Base-by-base conservation (phyloP, 352 stramenopile genomes). In the Pythium aphanidermatum region DNA sequence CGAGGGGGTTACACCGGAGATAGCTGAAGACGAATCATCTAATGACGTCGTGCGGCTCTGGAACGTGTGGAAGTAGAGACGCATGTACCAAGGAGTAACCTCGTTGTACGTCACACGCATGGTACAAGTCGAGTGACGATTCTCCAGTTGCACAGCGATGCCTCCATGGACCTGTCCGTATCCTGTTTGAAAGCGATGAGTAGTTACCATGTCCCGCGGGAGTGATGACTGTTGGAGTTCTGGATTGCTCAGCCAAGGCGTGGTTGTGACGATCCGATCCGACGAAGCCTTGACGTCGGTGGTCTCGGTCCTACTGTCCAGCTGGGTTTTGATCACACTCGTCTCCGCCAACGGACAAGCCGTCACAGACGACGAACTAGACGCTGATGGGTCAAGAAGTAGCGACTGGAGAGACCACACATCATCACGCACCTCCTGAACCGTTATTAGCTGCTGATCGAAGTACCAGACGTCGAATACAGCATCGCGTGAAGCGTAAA, bases 1-100 rank as follows among this genome's bases (percentile, higher is more conserved):
- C 0, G 37, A 2, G 37, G 49, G 30, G 27, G 70, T 34, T 10
- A 29, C 26, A 17, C 43, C 23, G 0, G n/a, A n/a, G n/a, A n/a
- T n/a, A n/a, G n/a, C n/a, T n/a, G n/a, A n/a, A n/a, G n/a, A n/a
- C n/a, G n/a, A n/a, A 19, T 23, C 47, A 9, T 25, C 23, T 24
- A 48, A 43, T 2, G 55, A 43, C 13, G 57, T 57, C 9, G 55
- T 24, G 4, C 49, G 46, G 4, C 43, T 36, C 25, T 69, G 58
- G 43, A 90, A 77, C 5, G 81, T 81, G 61, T 78, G 72, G 52
- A 86, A 88, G 54, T 88, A 92, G 19, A 91, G 34, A 6, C 78
- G 74, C 16, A 92, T 55, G 48, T 76, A 92, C 78, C 78, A 92
- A n/a, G 81, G 76, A 16, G 86, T 63, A n/a, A 79, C 52, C 47